Base-by-base conservation (phyloP, 805 yeast genomes). In the Sugiyamaella boreocaroliniensis region DNA sequence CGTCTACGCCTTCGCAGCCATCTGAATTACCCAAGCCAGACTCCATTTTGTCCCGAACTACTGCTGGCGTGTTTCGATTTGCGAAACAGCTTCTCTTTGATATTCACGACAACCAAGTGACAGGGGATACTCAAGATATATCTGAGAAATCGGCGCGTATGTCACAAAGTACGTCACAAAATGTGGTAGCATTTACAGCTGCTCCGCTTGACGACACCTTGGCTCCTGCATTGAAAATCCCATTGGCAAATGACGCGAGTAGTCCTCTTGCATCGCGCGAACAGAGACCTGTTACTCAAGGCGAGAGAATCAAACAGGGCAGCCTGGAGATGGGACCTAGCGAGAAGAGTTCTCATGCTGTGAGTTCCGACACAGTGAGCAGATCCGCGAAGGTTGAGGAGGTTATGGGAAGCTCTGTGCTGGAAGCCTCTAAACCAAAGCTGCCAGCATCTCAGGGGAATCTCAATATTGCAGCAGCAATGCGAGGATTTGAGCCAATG, bases 51-150 rank as follows among this genome's bases (percentile, higher is more conserved):
- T 22, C 50, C 45, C 47, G 54, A 8, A 29, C 47, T 4, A 54
- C 60, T 9, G 55, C 58, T 1, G 61, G 57, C 15, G 59, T 50
- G 18, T 45, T 58, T 15, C 20, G 56, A 40, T 40, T 48, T 20
- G 61, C 61, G 10, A 52, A 57, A 40, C 55, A 58, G 37, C 48
- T 58, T 12, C 47, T 58, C 32, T 58, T 58, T 54, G 59, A 56
- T 6, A 47, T 29, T 29, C 42, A 34, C 41, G 48, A 45, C 5
- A 12, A 16, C n/a, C 32, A 20, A 14, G 26, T 12, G 4, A 15
- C 48, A 29, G 29, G 20, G 15, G 12, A 10, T 11, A 3, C 37
- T 32, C 37, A 10, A 3, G 11, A 32, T 9, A 32, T 14, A 9
- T 4, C 4, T 2, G 37, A 10, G 37, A 32, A 32, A 32, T 32